Percentiles rank a stretch among this genome's conserved stretches.
Conservation (phyloP, 306 rosid genomes). For the barrel medic (Medicago truncatula) region MtrunA17r5.0-ANR NC_053045.1:40774501-40775000, state of each 20-base stretch:
- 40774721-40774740: slow-evolving; percentile 58
- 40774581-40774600: too few species aligned
- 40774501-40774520: too few species aligned
- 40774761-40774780: slow-evolving; percentile 90
- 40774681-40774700: slow-evolving; percentile 96
- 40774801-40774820: slow-evolving; percentile 81
- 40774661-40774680: slow-evolving; percentile 80
- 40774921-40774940: slow-evolving; percentile 80
- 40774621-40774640: background rate
- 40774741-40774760: slow-evolving; percentile 73
- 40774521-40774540: too few species aligned
- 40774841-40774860: slow-evolving; percentile 67
- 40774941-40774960: slow-evolving; percentile 84
- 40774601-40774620: background rate
- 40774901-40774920: slow-evolving; percentile 78
- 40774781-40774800: slow-evolving; percentile 84
- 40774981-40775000: slow-evolving; percentile 45
- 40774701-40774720: slow-evolving; percentile 67
- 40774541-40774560: too few species aligned
- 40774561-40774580: too few species aligned
- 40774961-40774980: slow-evolving; percentile 81
- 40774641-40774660: background rate
- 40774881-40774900: slow-evolving; percentile 92
- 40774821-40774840: slow-evolving; percentile 72
- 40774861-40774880: slow-evolving; percentile 86